Evolutionary conservation across 2,329 filamentous ascomycete genomes (phyloP).

Genomic region (Calonectria pseudoturangicola): DNA sequence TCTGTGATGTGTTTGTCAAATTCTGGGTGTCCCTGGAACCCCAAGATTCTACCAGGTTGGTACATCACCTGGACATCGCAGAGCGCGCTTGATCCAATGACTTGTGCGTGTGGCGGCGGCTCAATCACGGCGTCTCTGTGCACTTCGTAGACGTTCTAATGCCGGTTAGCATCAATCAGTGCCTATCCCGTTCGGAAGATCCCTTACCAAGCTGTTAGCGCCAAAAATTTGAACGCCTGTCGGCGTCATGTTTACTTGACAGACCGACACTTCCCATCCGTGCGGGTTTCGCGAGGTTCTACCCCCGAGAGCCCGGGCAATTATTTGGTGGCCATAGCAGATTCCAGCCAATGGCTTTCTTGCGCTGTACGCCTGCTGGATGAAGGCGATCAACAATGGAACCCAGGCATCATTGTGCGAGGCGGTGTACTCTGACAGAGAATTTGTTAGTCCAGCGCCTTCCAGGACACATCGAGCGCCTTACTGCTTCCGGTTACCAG

Average conservation of each 20-base stretch:
- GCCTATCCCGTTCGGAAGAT: not conserved
- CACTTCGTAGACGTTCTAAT: slow-evolving; percentile 38
- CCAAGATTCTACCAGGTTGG: slow-evolving; percentile 36
- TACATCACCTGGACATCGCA: slow-evolving; percentile 40
- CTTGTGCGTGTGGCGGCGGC: slow-evolving; percentile 30
- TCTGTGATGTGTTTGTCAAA: slow-evolving; percentile 36
- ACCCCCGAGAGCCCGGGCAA: slow-evolving; percentile 43
- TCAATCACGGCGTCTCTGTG: slow-evolving; percentile 38
- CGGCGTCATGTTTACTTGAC: slow-evolving; percentile 24
- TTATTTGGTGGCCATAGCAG: slow-evolving; percentile 48
- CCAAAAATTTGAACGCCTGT: slow-evolving; percentile 37
- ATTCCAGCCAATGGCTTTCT: slow-evolving; percentile 41
- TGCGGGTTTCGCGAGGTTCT: slow-evolving; percentile 32
- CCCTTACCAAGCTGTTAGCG: slow-evolving; percentile 30
- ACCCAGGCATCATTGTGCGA: slow-evolving; percentile 40
- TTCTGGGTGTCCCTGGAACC: slow-evolving; percentile 42
- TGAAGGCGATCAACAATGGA: slow-evolving; percentile 32
- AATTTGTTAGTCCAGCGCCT: not conserved
- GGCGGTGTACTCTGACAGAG: slow-evolving; percentile 34
- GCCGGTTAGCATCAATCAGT: not conserved
- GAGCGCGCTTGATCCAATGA: slow-evolving; percentile 36
- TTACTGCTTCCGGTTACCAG: slow-evolving; percentile 43
- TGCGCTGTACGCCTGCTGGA: slow-evolving; percentile 29
- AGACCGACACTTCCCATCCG: slow-evolving; percentile 42
- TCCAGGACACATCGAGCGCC: not conserved